Conservation (phyloP, 2,329 filamentous ascomycete genomes). For the Dactylonectria estremocensis region DNA sequence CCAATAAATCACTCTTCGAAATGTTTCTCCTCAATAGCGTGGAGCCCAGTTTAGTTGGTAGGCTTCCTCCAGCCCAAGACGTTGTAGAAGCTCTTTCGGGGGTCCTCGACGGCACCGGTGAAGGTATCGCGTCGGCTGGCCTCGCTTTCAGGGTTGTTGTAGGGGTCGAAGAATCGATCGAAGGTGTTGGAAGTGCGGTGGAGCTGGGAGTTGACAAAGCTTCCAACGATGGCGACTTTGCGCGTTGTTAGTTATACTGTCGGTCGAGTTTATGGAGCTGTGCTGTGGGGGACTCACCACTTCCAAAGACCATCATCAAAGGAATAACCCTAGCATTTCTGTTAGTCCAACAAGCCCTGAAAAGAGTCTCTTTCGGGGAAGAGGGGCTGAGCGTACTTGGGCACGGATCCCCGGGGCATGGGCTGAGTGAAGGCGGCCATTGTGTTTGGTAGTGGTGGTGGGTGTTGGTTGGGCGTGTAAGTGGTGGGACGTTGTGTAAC, state of each 20-base stretch:
- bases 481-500: constrained; percentile 26
- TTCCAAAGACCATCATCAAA: constrained; percentile 43
- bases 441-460: constrained; percentile 29
- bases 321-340: constrained; percentile 39
- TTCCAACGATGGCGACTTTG: constrained; percentile 32
- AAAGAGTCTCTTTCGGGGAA: neutral
- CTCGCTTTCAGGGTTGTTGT: constrained; percentile 45
- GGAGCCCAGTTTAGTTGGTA: neutral
- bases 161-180: constrained; percentile 45
- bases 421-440: constrained; percentile 37
- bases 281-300: constrained; percentile 23
- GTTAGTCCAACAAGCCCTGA: constrained; percentile 19
- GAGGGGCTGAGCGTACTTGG: constrained; percentile 36
- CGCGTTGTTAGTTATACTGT: constrained; percentile 7
- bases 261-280: neutral
- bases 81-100: constrained; percentile 45
- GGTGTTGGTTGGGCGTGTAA: constrained; percentile 16
- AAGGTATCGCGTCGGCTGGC: constrained; percentile 40
- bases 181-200: constrained; percentile 39
- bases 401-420: constrained; percentile 41
- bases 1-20: constrained; percentile 13
- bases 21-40: constrained; percentile 9
- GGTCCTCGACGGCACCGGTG: constrained; percentile 42
- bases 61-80: constrained; percentile 45
- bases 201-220: constrained; percentile 41